phyloP scores from a whole-genome alignment of 2,329 filamentous ascomycete species.

The Hypoxylon sp. region DNA sequence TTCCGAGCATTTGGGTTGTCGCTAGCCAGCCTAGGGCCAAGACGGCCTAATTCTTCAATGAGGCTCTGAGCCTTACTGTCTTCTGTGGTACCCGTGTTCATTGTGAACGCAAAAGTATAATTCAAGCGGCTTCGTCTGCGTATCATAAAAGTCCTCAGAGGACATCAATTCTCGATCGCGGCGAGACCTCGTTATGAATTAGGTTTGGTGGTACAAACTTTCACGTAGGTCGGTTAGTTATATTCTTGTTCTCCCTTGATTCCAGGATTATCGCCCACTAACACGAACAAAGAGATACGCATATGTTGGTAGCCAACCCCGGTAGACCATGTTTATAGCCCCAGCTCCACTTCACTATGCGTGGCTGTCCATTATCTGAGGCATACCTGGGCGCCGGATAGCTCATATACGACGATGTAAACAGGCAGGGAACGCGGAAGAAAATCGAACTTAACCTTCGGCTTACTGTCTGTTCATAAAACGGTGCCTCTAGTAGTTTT shows the following conservation, averaged over 20 bases:
- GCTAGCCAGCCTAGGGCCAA: background rate
- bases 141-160: background rate
- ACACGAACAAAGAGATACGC: too few relatives aligned
- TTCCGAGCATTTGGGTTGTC: constrained; percentile 10
- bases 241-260: too few relatives aligned
- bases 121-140: background rate
- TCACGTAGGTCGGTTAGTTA: too few relatives aligned
- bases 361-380: too few relatives aligned
- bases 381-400: constrained; percentile 10
- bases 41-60: constrained; percentile 2
- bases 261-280: too few relatives aligned
- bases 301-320: too few relatives aligned
- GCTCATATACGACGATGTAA: too few relatives aligned
- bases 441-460: constrained; percentile 19
- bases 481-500: constrained; percentile 28
- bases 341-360: too few relatives aligned
- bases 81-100: background rate
- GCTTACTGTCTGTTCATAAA: constrained; percentile 32
- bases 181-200: background rate
- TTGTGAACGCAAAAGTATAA: background rate
- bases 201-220: too few relatives aligned
- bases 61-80: background rate
- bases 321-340: too few relatives aligned
- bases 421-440: too few relatives aligned
- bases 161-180: background rate